A percentile compares a stretch with the other conserved stretches of the same genome.
phyloP scores from a whole-genome alignment of 768 basidiomycete genomes.

The Termitomyces sp. region DNA sequence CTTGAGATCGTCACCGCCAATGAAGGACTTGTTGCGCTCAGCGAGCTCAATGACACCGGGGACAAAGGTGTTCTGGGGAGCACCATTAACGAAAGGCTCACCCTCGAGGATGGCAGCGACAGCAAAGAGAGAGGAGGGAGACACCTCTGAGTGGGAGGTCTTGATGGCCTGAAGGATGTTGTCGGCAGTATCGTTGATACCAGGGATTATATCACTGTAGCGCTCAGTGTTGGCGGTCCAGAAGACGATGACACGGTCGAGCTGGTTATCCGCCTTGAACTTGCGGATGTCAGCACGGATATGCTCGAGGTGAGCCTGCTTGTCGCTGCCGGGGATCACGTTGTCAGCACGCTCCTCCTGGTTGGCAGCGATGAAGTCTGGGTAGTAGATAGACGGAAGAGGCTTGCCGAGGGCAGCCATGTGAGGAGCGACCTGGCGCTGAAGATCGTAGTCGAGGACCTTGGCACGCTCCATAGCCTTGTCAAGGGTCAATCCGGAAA shows the following conservation, averaged over 20 bases:
- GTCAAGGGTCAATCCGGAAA: conserved; percentile 80
- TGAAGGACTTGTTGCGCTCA: conserved; percentile 85
- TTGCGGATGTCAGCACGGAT: conserved; percentile 90
- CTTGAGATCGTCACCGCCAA: conserved; percentile 97
- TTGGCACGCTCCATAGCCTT: conserved; percentile 90
- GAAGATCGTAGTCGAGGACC: conserved; percentile 94
- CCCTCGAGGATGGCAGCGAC: conserved; percentile 94
- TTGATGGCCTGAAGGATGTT: conserved; percentile 81
- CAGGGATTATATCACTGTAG: conserved; percentile 90
- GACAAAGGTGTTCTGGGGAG: conserved; percentile 98
- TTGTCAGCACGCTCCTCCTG: conserved; percentile 97
- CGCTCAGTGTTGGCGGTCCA: conserved; percentile 99
- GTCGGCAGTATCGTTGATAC: conserved; percentile 92
- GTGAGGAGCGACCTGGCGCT: conserved; percentile 87
- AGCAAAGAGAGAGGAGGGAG: conserved; percentile 93
- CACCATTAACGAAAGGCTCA: conserved; percentile 94
- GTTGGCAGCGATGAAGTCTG: conserved; percentile 97
- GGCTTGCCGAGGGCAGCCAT: conserved; percentile 80
- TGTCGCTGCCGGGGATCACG: conserved; percentile 77
- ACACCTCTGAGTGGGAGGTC: conserved; percentile 86
- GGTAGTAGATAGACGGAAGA: conserved; percentile 94
- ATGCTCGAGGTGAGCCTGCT: conserved; percentile 87
- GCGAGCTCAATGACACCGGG: conserved; percentile 92
- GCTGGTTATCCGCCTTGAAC: conserved; percentile 78
- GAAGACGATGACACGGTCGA: conserved; percentile 90